Evolutionary conservation across 257 asterid species (phyloP).

Genomic region (Sherardia arvensis): DNA sequence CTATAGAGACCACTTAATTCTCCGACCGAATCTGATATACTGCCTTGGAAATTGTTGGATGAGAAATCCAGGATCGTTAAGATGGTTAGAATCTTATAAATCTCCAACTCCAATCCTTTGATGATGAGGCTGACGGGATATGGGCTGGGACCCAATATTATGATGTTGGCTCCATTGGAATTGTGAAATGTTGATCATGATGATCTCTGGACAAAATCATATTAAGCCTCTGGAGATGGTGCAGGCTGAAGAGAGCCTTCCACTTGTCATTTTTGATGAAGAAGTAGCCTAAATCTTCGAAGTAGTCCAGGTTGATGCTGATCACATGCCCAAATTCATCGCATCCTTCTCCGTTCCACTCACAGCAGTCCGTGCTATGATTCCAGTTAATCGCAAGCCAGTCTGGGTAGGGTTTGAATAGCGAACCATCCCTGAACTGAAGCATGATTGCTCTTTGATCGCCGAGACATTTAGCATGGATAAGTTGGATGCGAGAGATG

Average conservation of each 20-base stretch:
- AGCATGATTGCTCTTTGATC: neutral
- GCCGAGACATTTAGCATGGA: neutral
- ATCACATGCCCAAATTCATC: no score
- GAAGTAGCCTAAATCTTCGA: no score
- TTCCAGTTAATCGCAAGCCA: neutral
- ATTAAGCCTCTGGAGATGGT: neutral
- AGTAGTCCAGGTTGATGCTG: no score
- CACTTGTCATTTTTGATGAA: no score
- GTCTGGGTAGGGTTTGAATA: neutral
- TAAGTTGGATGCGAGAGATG: no score
- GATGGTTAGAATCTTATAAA: constrained; percentile 40
- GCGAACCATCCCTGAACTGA: neutral
- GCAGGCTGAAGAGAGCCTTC: neutral
- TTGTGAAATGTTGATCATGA: no score
- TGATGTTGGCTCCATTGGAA: neutral
- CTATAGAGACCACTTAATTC: constrained; percentile 33
- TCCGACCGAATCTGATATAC: constrained; percentile 41
- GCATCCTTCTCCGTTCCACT: neutral
- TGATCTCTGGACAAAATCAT: no score
- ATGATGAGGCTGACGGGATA: constrained; percentile 42
- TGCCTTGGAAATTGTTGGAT: constrained; percentile 34
- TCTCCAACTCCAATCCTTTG: constrained; percentile 51
- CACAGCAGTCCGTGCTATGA: neutral
- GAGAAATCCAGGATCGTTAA: constrained; percentile 40
- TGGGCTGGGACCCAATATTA: no score